Evolutionary conservation across 306 rosid genomes (phyloP).

Genomic region (Corylus heterophylla): DNA sequence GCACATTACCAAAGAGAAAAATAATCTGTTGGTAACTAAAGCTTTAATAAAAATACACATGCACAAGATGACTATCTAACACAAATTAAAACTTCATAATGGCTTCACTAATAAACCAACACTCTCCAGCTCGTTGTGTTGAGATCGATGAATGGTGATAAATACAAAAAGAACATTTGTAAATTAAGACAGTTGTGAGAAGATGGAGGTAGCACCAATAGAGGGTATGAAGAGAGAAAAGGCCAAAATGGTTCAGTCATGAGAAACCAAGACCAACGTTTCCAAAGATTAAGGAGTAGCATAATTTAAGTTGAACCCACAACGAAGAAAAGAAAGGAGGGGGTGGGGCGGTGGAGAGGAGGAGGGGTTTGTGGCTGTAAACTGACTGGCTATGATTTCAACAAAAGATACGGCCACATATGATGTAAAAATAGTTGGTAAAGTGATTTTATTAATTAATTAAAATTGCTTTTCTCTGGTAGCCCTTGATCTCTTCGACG

Average conservation of each 20-base stretch:
- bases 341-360: too few relatives aligned
- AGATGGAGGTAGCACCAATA: conserved; percentile 26
- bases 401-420: not conserved
- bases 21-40: not conserved
- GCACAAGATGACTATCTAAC: conserved; percentile 3
- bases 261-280: conserved; percentile 21
- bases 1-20: conserved; percentile 34
- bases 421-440: not conserved
- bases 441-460: not conserved
- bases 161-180: not conserved
- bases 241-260: conserved; percentile 15
- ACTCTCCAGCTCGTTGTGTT: conserved; percentile 15
- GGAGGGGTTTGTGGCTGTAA: not conserved
- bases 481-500: not conserved
- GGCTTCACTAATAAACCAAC: conserved; percentile 17
- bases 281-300: not conserved
- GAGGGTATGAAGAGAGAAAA: not conserved
- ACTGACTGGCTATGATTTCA: not conserved
- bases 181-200: not conserved
- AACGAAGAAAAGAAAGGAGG: not conserved
- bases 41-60: not conserved
- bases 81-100: conserved; percentile 10
- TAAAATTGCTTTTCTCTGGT: not conserved
- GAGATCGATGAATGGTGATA: conserved; percentile 1
- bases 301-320: not conserved